Percentiles rank a stretch among this genome's conserved stretches.
Conservation (phyloP, 129 eudicot genomes). For the Apium graveolens region DNA sequence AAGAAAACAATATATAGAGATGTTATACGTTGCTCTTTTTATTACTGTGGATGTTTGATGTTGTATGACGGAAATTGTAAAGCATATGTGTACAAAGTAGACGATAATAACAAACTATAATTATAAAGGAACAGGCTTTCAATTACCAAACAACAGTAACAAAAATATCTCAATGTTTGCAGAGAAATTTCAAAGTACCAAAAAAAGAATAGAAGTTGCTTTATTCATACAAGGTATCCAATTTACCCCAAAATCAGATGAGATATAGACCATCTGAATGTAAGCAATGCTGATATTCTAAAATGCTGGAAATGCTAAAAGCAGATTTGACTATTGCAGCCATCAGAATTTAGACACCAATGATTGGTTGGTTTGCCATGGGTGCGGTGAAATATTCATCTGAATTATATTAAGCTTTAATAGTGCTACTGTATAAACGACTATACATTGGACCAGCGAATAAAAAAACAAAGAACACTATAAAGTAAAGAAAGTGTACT, state of each 20-base stretch:
- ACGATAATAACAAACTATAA: not conserved
- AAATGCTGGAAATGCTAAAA: not conserved
- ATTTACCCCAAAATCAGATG: not conserved
- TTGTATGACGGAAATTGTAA: not conserved
- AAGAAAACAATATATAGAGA: not conserved
- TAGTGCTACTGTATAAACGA: not conserved
- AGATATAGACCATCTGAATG: not conserved
- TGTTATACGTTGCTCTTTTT: not conserved
- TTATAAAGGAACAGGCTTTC: not conserved
- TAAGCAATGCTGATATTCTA: no score
- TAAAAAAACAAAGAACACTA: not conserved
- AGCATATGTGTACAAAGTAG: not conserved
- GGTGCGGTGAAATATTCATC: conserved; percentile 1
- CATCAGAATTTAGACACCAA: not conserved
- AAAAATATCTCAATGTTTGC: not conserved
- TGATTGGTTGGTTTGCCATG: not conserved
- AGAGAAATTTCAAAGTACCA: not conserved
- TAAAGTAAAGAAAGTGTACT: conserved; percentile 17
- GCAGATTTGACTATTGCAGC: not conserved
- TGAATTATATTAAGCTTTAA: not conserved
- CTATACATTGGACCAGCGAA: not conserved
- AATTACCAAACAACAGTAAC: not conserved
- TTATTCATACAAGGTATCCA: not conserved
- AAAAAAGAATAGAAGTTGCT: not conserved
- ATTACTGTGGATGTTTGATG: not conserved